These are phyloP conservation scores for Saccharomycopsis lassenensis DNA, from an alignment of 805 yeast species.

Conservation along the genomic window DNA sequence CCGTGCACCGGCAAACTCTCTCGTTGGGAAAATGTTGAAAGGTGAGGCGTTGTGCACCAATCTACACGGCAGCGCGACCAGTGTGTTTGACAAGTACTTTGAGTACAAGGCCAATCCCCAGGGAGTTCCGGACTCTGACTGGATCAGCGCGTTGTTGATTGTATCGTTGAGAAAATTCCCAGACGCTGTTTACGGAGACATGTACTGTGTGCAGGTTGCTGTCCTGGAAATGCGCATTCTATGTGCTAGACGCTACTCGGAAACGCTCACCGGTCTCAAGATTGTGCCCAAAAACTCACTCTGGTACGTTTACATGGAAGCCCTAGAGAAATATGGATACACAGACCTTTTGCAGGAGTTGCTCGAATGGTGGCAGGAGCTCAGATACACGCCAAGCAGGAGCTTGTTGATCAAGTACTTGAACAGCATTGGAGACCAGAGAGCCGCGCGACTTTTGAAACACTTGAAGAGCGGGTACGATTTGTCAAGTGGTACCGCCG, in stretches of 20 bases:
- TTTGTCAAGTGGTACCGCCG: background rate
- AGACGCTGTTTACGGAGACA: constrained; percentile 34
- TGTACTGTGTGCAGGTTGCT: constrained; percentile 50
- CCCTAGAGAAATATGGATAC: constrained; percentile 38
- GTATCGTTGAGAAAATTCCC: constrained; percentile 32
- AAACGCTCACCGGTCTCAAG: constrained; percentile 1
- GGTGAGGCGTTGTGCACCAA: too few species aligned
- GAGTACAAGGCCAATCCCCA: too few species aligned
- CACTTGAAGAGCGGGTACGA: background rate
- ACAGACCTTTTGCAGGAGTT: constrained; percentile 38
- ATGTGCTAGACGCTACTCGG: constrained; percentile 19
- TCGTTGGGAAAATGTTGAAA: too few species aligned
- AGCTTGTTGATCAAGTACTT: constrained; percentile 25
- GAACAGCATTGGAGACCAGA: background rate
- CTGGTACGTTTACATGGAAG: constrained; percentile 42
- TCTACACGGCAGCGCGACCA: too few species aligned
- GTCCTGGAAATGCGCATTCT: constrained; percentile 49
- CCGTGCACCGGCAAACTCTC: too few species aligned
- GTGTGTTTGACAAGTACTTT: too few species aligned
- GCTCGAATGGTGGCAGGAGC: constrained; percentile 42
- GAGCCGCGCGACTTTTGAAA: background rate
- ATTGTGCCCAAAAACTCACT: constrained; percentile 36
- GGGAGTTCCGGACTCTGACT: constrained; percentile 23
- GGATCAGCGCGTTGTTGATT: constrained; percentile 35
- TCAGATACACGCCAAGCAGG: constrained; percentile 33